These are phyloP conservation scores for Lepiota brunneoincarnata DNA, from an alignment of 768 basidiomycete genomes.

Conservation along the genomic window DNA sequence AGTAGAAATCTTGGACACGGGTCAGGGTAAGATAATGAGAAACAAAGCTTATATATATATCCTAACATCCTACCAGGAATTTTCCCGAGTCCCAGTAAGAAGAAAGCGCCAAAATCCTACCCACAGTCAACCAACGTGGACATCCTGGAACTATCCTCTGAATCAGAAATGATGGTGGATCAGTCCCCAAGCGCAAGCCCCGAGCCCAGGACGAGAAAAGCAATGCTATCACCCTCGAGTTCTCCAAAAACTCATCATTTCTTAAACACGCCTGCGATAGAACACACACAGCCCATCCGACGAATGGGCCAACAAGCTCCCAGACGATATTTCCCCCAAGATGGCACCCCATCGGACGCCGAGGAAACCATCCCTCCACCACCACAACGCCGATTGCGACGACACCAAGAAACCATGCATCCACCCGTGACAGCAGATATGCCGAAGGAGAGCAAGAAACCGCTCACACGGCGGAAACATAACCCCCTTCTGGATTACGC, in stretches of 20 bases:
- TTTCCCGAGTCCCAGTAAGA: not conserved
- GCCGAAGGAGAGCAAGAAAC: constrained; percentile 18
- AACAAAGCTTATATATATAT: not conserved
- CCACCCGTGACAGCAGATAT: constrained; percentile 14
- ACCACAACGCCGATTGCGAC: constrained; percentile 35
- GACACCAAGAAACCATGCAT: constrained; percentile 29
- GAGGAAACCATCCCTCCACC: constrained; percentile 26
- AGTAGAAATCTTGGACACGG: constrained; percentile 23
- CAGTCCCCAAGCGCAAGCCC: constrained; percentile 10
- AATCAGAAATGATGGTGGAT: not conserved
- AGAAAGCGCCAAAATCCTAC: not conserved
- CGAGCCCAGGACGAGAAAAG: constrained; percentile 12
- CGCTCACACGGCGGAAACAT: constrained; percentile 21
- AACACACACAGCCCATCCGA: not conserved
- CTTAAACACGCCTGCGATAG: not conserved
- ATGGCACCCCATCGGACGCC: constrained; percentile 18
- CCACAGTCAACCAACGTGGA: not conserved
- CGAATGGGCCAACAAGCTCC: not conserved
- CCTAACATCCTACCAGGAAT: not conserved
- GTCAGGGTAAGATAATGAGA: not conserved
- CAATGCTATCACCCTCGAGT: constrained; percentile 31
- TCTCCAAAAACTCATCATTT: constrained; percentile 27
- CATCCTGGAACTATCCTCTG: constrained; percentile 4
- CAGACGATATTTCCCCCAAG: not conserved
- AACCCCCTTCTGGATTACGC: constrained; percentile 60